A percentile compares a stretch with the other conserved stretches of the same genome.
Conservation (phyloP, 371 early-diverging fungal species). For the Phascolomyces articulosus region DNA sequence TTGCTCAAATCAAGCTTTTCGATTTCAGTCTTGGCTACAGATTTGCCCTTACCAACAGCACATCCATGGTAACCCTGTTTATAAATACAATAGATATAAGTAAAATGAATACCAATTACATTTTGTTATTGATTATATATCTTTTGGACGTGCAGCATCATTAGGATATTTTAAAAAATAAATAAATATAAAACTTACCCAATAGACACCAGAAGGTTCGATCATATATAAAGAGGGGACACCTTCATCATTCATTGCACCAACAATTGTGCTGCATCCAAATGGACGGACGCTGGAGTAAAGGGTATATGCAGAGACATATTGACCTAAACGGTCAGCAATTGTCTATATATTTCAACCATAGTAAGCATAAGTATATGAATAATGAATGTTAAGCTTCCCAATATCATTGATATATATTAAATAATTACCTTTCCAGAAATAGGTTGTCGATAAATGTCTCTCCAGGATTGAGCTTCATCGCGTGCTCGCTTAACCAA, state of each 20-base stretch:
- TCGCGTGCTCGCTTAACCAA: slow-evolving; percentile 90
- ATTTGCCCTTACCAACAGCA: slow-evolving; percentile 96
- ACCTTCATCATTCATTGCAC: slow-evolving; percentile 66
- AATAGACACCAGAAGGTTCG: slow-evolving; percentile 96
- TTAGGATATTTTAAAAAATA: too few species aligned
- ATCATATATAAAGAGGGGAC: slow-evolving; percentile 89
- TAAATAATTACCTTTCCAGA: slow-evolving; percentile 83
- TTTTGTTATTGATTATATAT: too few species aligned
- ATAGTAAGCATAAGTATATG: too few species aligned
- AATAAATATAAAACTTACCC: too few species aligned
- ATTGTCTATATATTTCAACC: slow-evolving; percentile 65
- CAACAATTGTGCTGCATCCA: slow-evolving; percentile 88
- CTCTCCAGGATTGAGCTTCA: slow-evolving; percentile 90
- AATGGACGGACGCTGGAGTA: slow-evolving; percentile 98
- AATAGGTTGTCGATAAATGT: slow-evolving; percentile 82
- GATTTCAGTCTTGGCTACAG: slow-evolving; percentile 96
- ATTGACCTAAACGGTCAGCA: slow-evolving; percentile 92
- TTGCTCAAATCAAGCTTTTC: slow-evolving; percentile 92
- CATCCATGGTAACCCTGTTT: slow-evolving; percentile 90
- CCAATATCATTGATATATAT: too few species aligned
- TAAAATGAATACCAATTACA: too few species aligned
- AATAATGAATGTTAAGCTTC: too few species aligned
- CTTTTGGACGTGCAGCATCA: too few species aligned
- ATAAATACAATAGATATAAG: background rate
- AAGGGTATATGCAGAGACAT: slow-evolving; percentile 94